phyloP scores from a whole-genome alignment of 2,329 filamentous ascomycete genomes.

The Paramyrothecium sp. region DNA sequence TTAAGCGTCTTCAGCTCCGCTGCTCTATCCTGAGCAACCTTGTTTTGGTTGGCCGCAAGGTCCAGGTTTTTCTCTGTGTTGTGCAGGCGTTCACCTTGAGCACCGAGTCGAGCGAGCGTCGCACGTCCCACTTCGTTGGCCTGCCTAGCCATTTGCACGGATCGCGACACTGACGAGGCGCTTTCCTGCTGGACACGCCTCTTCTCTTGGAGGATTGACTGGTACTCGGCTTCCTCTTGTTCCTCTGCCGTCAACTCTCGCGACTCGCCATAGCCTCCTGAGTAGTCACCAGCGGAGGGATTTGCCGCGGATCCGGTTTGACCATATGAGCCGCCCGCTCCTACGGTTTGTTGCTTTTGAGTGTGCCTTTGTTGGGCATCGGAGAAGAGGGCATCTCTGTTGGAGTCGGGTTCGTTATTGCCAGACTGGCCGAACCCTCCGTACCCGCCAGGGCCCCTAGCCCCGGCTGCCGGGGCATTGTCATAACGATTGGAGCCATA shows the following conservation, averaged over 20 bases:
- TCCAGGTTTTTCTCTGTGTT: slow-evolving; percentile 84
- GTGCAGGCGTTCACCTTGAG: slow-evolving; percentile 77
- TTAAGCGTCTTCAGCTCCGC: slow-evolving; percentile 83
- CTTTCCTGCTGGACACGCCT: slow-evolving; percentile 78
- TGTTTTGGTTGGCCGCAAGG: slow-evolving; percentile 72
- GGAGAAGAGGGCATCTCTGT: slow-evolving; percentile 63
- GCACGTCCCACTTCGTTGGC: slow-evolving; percentile 59
- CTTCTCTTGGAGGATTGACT: slow-evolving; percentile 51
- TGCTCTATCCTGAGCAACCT: slow-evolving; percentile 75
- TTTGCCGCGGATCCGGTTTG: slow-evolving; percentile 19
- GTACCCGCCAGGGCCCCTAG: slow-evolving; percentile 56
- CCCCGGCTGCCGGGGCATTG: slow-evolving; percentile 19
- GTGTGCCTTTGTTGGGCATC: slow-evolving; percentile 51
- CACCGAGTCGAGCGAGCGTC: slow-evolving; percentile 71
- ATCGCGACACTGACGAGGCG: slow-evolving; percentile 35
- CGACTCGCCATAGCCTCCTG: slow-evolving; percentile 62
- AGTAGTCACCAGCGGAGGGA: slow-evolving; percentile 22
- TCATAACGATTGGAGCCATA: slow-evolving; percentile 20
- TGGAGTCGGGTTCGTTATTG: slow-evolving; percentile 44
- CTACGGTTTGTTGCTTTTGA: slow-evolving; percentile 29
- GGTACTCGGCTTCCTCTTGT: slow-evolving; percentile 71
- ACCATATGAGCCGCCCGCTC: slow-evolving; percentile 17
- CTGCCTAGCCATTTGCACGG: slow-evolving; percentile 41
- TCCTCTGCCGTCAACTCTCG: slow-evolving; percentile 80
- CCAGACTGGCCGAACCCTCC: slow-evolving; percentile 54